A percentile compares a stretch with the other conserved stretches of the same genome.
Conservation (phyloP, 306 rosid genomes). For the Fragaria iinumae region DNA sequence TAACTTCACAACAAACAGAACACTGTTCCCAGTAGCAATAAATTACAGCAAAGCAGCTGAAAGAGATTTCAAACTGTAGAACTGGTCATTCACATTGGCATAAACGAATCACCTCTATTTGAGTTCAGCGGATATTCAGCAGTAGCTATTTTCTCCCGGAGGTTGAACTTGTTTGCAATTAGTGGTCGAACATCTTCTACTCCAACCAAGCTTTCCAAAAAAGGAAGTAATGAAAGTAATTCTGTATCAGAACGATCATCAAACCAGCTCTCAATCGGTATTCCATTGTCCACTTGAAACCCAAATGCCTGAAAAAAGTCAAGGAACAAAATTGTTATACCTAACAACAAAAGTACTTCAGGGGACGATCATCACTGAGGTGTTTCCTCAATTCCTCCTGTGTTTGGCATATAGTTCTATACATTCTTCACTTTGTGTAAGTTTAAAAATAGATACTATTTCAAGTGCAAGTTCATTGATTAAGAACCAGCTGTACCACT, state of each 20-base stretch:
- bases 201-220: conserved; percentile 90
- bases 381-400: not conserved
- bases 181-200: conserved; percentile 93
- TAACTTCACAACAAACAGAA: conserved; percentile 34
- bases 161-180: conserved; percentile 79
- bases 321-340: conserved; percentile 13
- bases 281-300: conserved; percentile 97
- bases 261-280: conserved; percentile 99
- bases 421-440: not conserved
- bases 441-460: not conserved
- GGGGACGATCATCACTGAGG: not conserved
- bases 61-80: conserved; percentile 19
- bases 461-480: not conserved
- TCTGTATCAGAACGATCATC: conserved; percentile 85
- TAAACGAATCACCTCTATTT: conserved; percentile 50
- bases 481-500: not conserved
- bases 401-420: not conserved
- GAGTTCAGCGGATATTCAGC: conserved; percentile 67
- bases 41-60: conserved; percentile 36
- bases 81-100: conserved; percentile 41
- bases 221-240: conserved; percentile 69
- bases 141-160: conserved; percentile 75
- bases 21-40: conserved; percentile 25
- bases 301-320: conserved; percentile 76
- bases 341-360: not conserved